Evolutionary conservation across 2,329 filamentous ascomycete genomes (phyloP).

Genomic region (Phialocephala sp.): DNA sequence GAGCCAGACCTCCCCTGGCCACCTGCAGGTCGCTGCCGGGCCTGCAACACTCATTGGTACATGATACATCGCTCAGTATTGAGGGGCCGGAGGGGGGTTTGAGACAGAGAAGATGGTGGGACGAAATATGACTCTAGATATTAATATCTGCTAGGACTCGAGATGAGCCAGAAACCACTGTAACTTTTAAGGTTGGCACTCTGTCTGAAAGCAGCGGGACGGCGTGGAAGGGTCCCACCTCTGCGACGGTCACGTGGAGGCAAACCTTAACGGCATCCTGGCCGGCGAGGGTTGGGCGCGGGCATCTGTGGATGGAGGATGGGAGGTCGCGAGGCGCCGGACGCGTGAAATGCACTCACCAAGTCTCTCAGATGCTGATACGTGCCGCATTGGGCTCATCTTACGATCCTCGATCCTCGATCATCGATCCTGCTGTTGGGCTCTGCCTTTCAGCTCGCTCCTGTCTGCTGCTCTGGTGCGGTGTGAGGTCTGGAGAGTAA

Average conservation of each 20-base stretch:
- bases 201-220: constrained; percentile 21
- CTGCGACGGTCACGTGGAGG: constrained; percentile 8
- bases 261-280: constrained; percentile 1
- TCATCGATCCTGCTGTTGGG: constrained; percentile 20
- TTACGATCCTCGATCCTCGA: neutral
- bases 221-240: neutral
- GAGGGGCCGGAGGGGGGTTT: neutral
- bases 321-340: neutral
- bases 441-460: constrained; percentile 4
- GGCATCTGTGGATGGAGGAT: no score
- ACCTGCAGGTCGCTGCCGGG: neutral
- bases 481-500: neutral
- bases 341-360: constrained; percentile 8
- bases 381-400: constrained; percentile 20
- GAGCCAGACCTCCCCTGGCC: neutral
- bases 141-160: constrained; percentile 17
- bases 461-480: neutral
- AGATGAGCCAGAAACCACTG: constrained; percentile 12
- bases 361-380: constrained; percentile 12
- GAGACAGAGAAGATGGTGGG: constrained; percentile 14
- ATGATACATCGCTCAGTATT: constrained; percentile 12
- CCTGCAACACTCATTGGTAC: neutral
- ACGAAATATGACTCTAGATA: constrained; percentile 12
- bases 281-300: neutral
- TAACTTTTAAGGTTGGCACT: constrained; percentile 14